Percentiles rank a stretch among this genome's conserved stretches.
These are phyloP conservation scores for Botrytis porri DNA, from an alignment of 2,329 filamentous ascomycete species.

Conservation along the genomic window DNA sequence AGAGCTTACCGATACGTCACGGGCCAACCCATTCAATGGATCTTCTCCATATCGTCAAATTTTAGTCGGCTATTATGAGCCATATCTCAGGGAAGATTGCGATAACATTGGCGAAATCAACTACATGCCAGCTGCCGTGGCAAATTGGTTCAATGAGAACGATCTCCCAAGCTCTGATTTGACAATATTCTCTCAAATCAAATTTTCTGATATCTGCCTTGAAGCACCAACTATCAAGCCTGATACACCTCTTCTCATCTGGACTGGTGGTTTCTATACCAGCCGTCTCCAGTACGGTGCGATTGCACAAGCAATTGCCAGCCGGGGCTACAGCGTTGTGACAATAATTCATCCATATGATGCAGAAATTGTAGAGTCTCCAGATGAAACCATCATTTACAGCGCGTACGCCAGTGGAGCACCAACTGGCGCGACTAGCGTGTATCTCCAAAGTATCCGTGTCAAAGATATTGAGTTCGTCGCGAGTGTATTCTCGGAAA, in stretches of 20 bases:
- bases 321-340: background rate
- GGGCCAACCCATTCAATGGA: background rate
- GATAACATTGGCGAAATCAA: background rate
- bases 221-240: background rate
- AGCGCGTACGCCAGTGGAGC: background rate
- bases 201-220: background rate
- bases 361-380: background rate
- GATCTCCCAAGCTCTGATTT: background rate
- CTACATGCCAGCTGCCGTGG: background rate
- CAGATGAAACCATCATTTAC: background rate
- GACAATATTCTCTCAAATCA: background rate
- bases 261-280: background rate
- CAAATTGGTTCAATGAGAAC: background rate
- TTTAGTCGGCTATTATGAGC: background rate
- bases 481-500: background rate
- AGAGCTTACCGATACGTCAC: background rate
- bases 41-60: background rate
- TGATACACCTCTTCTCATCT: background rate
- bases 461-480: background rate
- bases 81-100: background rate
- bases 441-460: background rate
- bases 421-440: background rate
- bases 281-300: background rate
- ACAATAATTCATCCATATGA: background rate
- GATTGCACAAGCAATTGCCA: background rate